phyloP scores from a whole-genome alignment of 495 filamentous ascomycete species.

The Neurospora tetrasperma region DNA sequence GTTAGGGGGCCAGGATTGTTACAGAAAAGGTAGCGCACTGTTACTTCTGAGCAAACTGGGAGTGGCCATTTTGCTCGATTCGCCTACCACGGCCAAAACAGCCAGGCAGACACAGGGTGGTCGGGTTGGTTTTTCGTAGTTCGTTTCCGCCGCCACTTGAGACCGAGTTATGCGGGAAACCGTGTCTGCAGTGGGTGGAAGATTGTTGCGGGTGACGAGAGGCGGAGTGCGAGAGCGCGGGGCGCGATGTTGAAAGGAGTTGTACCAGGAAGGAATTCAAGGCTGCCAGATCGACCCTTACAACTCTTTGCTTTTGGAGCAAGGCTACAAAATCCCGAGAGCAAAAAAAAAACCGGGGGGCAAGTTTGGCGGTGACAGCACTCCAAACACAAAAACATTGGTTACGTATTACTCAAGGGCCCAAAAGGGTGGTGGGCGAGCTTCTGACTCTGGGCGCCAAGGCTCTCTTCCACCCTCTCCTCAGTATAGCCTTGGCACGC shows the following conservation, averaged over 20 bases:
- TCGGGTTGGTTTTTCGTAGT: not conserved
- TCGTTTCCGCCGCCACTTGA: not conserved
- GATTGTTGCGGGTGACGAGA: not conserved
- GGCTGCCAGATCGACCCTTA: not conserved
- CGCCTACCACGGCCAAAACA: not conserved
- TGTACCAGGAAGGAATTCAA: not conserved
- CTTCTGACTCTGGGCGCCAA: no score
- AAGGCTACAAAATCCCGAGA: not conserved
- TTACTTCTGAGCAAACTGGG: not conserved
- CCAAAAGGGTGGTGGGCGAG: no score
- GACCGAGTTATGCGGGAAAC: not conserved
- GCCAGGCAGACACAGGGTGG: not conserved
- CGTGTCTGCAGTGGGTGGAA: not conserved
- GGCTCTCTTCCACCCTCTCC: no score
- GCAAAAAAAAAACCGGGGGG: not conserved
- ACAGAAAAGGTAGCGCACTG: not conserved
- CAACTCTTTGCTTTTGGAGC: not conserved
- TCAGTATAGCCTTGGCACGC: no score
- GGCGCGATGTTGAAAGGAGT: not conserved
- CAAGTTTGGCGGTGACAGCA: not conserved
- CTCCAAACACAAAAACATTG: not conserved
- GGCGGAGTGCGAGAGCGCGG: not conserved
- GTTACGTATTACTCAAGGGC: not conserved
- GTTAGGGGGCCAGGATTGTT: not conserved
- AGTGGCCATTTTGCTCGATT: conserved; percentile 1